A percentile compares a stretch with the other conserved stretches of the same genome.
Evolutionary conservation across 2,329 filamentous ascomycete species (phyloP).

Genomic region (Hirsutella minnesotensis): DNA sequence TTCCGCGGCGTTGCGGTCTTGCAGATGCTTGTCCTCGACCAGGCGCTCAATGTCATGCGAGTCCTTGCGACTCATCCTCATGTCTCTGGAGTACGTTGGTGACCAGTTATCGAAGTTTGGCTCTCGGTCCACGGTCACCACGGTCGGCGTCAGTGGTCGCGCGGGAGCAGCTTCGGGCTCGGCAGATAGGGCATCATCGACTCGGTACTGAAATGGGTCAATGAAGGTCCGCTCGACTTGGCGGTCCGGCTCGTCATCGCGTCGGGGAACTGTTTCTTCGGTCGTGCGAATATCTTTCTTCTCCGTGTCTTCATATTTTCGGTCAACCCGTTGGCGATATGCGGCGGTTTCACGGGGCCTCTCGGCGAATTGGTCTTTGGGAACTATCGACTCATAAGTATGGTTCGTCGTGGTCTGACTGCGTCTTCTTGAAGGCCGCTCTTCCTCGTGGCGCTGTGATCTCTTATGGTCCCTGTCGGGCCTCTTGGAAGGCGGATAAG

Average conservation of each 20-base stretch:
- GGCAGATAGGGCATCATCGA: conserved; percentile 27
- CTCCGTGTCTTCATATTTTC: conserved; percentile 11
- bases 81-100: conserved; percentile 13
- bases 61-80: conserved; percentile 36
- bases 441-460: conserved; percentile 20
- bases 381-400: conserved; percentile 6
- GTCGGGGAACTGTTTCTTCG: conserved; percentile 15
- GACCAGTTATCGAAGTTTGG: conserved; percentile 33
- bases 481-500: conserved; percentile 15
- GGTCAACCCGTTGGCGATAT: conserved; percentile 12
- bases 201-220: conserved; percentile 49
- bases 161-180: conserved; percentile 5
- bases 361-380: conserved; percentile 13
- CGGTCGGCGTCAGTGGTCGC: conserved; percentile 34
- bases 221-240: conserved; percentile 20
- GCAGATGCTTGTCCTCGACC: conserved; percentile 17
- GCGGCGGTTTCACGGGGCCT: conserved; percentile 12
- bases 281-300: background rate
- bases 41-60: conserved; percentile 32
- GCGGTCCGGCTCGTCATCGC: conserved; percentile 11
- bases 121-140: conserved; percentile 42
- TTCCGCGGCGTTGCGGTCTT: conserved; percentile 9
- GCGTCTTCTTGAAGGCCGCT: conserved; percentile 16
- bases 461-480: conserved; percentile 16
- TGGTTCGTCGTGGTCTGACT: conserved; percentile 14